Evolutionary conservation across 805 yeast genomes (phyloP).

Genomic region (Candida krabiensis): DNA sequence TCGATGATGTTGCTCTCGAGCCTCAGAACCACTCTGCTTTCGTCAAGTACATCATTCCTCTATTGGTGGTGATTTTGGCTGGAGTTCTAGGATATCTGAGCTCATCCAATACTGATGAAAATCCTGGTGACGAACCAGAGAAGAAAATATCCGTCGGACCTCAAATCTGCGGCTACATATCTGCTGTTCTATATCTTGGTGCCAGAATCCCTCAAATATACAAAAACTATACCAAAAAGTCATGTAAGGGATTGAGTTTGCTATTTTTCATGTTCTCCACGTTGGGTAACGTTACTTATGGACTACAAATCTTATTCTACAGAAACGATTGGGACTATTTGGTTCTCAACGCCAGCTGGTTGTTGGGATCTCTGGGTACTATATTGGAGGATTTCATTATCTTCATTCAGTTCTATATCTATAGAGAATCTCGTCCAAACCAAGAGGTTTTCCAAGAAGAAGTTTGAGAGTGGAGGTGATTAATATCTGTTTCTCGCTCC

Average conservation of each 20-base stretch:
- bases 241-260: constrained; percentile 84
- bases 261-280: constrained; percentile 74
- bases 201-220: constrained; percentile 82
- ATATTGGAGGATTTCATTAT: constrained; percentile 68
- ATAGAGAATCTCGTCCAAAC: constrained; percentile 37
- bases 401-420: constrained; percentile 65
- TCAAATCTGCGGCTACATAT: constrained; percentile 66
- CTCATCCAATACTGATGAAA: constrained; percentile 36
- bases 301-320: constrained; percentile 67
- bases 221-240: constrained; percentile 74
- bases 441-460: constrained; percentile 9
- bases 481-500: background rate
- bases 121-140: constrained; percentile 20
- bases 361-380: constrained; percentile 77
- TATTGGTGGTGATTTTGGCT: constrained; percentile 59
- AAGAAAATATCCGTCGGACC: constrained; percentile 49
- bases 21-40: constrained; percentile 48
- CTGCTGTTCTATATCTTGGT: constrained; percentile 67
- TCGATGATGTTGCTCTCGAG: constrained; percentile 50
- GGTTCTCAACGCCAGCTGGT: constrained; percentile 68
- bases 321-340: constrained; percentile 63
- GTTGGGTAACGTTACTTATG: constrained; percentile 73
- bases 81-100: constrained; percentile 61
- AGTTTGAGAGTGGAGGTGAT: too few species aligned
- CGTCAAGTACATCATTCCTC: constrained; percentile 54